Conservation (phyloP, 805 yeast genomes). For the Spencermartinsiella europaea region DNA sequence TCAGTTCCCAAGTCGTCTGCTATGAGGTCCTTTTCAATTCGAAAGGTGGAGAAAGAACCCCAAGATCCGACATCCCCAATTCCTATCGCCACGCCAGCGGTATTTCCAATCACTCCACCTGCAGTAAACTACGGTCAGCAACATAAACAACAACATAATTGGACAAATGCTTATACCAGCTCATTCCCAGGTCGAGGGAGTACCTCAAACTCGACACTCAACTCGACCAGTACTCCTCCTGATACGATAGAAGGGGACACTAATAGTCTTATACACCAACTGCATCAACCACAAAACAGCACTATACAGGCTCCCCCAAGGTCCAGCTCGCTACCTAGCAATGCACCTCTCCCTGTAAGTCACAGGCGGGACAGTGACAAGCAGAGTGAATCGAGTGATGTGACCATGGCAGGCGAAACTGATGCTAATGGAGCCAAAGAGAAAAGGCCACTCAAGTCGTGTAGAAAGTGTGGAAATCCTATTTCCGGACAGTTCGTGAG, state of each 20-base stretch:
- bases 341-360: background rate
- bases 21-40: background rate
- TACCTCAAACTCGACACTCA: too few relatives aligned
- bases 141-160: background rate
- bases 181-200: background rate
- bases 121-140: background rate
- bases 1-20: background rate
- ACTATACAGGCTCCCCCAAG: background rate
- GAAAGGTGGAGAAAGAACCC: background rate
- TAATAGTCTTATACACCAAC: background rate
- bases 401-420: background rate
- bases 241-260: too few relatives aligned
- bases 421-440: background rate
- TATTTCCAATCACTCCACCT: background rate
- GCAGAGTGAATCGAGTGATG: conserved; percentile 1
- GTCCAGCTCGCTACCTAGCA: background rate
- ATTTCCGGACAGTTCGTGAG: conserved; percentile 77
- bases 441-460: conserved; percentile 27
- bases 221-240: too few relatives aligned
- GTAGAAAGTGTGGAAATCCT: conserved; percentile 48
- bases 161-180: background rate
- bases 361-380: background rate
- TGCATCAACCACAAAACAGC: background rate
- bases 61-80: background rate
- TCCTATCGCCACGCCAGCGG: too few relatives aligned